A percentile compares a stretch with the other conserved stretches of the same genome.
phyloP scores from a whole-genome alignment of 169 alveolate species.

The Cryptosporidium sp. region DNA sequence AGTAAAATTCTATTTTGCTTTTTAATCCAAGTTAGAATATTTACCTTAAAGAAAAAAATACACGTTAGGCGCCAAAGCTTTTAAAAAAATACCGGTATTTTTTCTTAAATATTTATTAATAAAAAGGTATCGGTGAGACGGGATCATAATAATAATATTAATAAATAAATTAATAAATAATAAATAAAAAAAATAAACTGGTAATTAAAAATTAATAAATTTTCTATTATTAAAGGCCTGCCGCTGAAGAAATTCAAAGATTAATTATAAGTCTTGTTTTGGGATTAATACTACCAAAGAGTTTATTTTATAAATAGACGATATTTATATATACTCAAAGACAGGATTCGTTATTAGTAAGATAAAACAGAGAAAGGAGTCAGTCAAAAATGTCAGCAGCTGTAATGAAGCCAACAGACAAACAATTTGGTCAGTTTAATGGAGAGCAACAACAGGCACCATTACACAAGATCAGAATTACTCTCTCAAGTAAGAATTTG shows the following conservation, averaged over 20 bases:
- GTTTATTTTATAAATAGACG: conserved; percentile 8
- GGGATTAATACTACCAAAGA: conserved; percentile 19
- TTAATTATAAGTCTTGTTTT: conserved; percentile 36
- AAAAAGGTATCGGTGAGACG: conserved; percentile 52
- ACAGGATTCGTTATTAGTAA: not conserved
- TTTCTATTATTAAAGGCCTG: not conserved
- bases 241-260: conserved; percentile 4
- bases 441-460: conserved; percentile 90
- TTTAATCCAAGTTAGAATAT: not conserved
- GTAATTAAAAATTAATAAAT: conserved; percentile 6
- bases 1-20: not conserved
- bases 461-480: conserved; percentile 92
- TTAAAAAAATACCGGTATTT: conserved; percentile 2
- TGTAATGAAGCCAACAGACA: conserved; percentile 66
- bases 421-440: conserved; percentile 73
- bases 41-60: not conserved
- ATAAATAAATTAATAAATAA: not conserved
- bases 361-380: conserved; percentile 8
- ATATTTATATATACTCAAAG: not conserved
- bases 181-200: not conserved
- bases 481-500: conserved; percentile 91
- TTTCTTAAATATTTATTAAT: not conserved
- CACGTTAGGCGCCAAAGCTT: conserved; percentile 1
- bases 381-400: conserved; percentile 64
- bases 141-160: conserved; percentile 44